Evolutionary conservation across 805 yeast species (phyloP).

Genomic region (Grigorovia jiainica): DNA sequence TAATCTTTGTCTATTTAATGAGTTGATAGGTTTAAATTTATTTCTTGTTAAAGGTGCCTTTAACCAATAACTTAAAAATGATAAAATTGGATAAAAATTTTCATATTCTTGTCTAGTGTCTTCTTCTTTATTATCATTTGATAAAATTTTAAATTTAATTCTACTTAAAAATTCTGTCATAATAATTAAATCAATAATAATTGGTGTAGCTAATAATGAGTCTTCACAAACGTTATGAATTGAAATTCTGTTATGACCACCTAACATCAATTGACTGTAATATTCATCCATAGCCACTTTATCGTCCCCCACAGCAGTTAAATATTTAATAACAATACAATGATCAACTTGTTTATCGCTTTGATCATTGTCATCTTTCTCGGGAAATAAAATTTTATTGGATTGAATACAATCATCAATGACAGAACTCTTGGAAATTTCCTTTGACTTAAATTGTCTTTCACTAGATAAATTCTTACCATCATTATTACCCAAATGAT

Average conservation of each 20-base stretch:
- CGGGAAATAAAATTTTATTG: constrained; percentile 61
- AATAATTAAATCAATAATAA: constrained; percentile 83
- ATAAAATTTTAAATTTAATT: constrained; percentile 61
- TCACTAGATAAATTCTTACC: constrained; percentile 89
- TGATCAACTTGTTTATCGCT: constrained; percentile 76
- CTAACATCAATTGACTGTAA: constrained; percentile 92
- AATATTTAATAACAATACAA: constrained; percentile 88
- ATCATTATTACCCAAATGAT: constrained; percentile 94
- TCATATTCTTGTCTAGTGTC: constrained; percentile 34
- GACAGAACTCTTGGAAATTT: constrained; percentile 85
- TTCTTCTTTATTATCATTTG: constrained; percentile 14
- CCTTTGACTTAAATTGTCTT: constrained; percentile 89
- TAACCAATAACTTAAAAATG: constrained; percentile 88
- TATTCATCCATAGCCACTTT: constrained; percentile 99
- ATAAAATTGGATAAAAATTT: constrained; percentile 71
- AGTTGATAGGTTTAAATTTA: constrained; percentile 84
- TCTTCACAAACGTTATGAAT: constrained; percentile 96
- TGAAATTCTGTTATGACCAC: constrained; percentile 91
- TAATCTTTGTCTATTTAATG: constrained; percentile 88
- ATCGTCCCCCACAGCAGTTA: constrained; percentile 91
- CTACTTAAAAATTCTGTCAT: constrained; percentile 86
- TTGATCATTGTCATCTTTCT: constrained; percentile 42
- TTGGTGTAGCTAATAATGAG: constrained; percentile 87
- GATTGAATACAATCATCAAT: constrained; percentile 91
- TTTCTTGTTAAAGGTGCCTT: constrained; percentile 93